Evolutionary conservation across 176 grass and related monocot genomes (phyloP).

Genomic region (Eleusine indica): DNA sequence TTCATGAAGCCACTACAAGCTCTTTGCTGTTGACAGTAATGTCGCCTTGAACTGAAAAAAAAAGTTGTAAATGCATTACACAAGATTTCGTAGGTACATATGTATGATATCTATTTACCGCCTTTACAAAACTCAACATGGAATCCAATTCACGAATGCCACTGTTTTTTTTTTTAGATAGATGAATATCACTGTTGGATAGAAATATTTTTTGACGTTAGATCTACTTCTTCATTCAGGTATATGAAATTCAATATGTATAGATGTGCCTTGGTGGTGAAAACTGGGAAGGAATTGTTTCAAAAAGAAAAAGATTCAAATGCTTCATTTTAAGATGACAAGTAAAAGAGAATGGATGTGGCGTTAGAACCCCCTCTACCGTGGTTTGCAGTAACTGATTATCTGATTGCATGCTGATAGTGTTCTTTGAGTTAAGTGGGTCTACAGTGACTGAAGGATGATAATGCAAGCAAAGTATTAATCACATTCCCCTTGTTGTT

Average conservation of each 20-base stretch:
- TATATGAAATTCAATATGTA: background rate
- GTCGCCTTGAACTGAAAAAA: no score
- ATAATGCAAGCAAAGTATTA: background rate
- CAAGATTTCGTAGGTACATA: no score
- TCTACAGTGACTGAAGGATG: background rate
- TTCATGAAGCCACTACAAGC: no score
- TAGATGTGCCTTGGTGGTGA: background rate
- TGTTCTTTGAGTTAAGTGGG: background rate
- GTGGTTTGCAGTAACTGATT: background rate
- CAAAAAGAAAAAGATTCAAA: background rate
- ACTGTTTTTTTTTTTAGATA: no score
- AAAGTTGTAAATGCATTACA: no score
- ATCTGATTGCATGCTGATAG: background rate
- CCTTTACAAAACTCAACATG: background rate
- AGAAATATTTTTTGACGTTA: background rate
- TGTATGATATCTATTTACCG: background rate
- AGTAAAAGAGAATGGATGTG: background rate
- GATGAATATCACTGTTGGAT: no score
- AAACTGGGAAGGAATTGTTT: background rate
- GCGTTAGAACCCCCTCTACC: background rate
- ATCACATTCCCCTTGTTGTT: background rate
- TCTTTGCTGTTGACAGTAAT: no score
- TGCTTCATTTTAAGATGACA: background rate
- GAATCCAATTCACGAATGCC: background rate
- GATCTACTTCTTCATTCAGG: background rate